phyloP scores from a whole-genome alignment of 108 stramenopile species.

The Skeletonema menzelii region DNA sequence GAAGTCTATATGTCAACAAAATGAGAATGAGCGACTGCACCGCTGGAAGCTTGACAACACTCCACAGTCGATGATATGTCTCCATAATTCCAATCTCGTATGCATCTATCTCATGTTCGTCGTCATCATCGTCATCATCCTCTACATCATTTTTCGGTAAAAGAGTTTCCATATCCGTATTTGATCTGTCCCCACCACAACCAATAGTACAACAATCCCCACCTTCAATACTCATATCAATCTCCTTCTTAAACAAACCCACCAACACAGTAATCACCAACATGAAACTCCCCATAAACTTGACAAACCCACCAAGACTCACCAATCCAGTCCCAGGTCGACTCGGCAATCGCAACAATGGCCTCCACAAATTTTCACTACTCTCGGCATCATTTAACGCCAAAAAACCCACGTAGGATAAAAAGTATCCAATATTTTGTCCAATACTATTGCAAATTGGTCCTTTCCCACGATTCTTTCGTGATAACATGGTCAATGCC shows the following conservation, averaged over 20 bases:
- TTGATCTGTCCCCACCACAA: conserved; percentile 3
- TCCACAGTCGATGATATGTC: conserved; percentile 86
- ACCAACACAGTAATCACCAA: conserved; percentile 86
- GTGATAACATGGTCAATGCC: conserved; percentile 98
- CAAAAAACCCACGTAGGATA: conserved; percentile 95
- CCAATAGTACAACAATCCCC: conserved; percentile 26
- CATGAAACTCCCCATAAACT: conserved; percentile 94
- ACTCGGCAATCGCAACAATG: conserved; percentile 61
- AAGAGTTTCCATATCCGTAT: conserved; percentile 31
- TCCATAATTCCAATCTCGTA: conserved; percentile 78
- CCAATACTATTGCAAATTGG: conserved; percentile 96
- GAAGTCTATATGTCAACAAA: conserved; percentile 87
- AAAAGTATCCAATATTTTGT: conserved; percentile 96
- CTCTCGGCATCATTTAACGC: conserved; percentile 93
- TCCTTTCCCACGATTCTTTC: conserved; percentile 92
- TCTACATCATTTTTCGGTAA: conserved; percentile 22
- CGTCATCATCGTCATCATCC: conserved; percentile 57
- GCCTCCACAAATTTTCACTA: conserved; percentile 82
- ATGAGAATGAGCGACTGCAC: conserved; percentile 85
- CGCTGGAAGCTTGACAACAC: conserved; percentile 84
- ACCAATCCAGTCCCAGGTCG: conserved; percentile 73
- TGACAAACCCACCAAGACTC: conserved; percentile 86
- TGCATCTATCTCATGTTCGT: conserved; percentile 86
- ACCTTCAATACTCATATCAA: conserved; percentile 34
- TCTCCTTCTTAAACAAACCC: conserved; percentile 90